Evolutionary conservation across 2,329 filamentous ascomycete species (phyloP).

Genomic region (Aspergillus pseudoterreus): DNA sequence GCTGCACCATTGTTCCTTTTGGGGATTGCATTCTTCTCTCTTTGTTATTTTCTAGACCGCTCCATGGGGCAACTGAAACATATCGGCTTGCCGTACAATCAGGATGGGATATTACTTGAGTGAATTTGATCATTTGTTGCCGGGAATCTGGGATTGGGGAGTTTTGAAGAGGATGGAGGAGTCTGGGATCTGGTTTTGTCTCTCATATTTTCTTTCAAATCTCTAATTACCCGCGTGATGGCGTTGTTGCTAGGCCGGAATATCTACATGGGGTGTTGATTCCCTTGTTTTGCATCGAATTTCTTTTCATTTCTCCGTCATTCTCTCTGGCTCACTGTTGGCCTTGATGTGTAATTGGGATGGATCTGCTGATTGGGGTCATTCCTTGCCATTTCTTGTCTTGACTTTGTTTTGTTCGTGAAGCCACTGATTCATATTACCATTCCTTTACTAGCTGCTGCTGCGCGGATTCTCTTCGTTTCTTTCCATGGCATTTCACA

Average conservation of each 20-base stretch:
- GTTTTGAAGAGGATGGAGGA: conserved; percentile 13
- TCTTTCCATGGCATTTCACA: too few relatives aligned
- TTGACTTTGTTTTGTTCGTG: not conserved
- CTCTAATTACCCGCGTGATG: not conserved
- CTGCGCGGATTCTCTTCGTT: too few relatives aligned
- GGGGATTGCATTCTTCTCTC: conserved; percentile 9
- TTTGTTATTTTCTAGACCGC: conserved; percentile 11
- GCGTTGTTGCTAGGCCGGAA: conserved; percentile 3
- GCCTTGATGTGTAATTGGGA: not conserved
- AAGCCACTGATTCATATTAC: too few relatives aligned
- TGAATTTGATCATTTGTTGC: conserved; percentile 6
- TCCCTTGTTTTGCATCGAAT: not conserved
- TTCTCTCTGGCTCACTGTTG: not conserved
- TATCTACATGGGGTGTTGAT: conserved; percentile 1
- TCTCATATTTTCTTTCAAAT: not conserved
- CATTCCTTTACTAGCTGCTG: too few relatives aligned
- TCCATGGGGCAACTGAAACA: conserved; percentile 10
- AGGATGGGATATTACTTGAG: not conserved
- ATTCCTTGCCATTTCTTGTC: not conserved
- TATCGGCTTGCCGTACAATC: not conserved
- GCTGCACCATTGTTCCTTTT: conserved; percentile 3
- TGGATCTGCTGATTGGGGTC: not conserved
- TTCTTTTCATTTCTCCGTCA: not conserved
- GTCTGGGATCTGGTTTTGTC: conserved; percentile 7
- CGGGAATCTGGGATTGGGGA: conserved; percentile 14